These are phyloP conservation scores for Taphrina populina DNA, from an alignment of 1,139 yeast genomes.

Conservation along the genomic window DNA sequence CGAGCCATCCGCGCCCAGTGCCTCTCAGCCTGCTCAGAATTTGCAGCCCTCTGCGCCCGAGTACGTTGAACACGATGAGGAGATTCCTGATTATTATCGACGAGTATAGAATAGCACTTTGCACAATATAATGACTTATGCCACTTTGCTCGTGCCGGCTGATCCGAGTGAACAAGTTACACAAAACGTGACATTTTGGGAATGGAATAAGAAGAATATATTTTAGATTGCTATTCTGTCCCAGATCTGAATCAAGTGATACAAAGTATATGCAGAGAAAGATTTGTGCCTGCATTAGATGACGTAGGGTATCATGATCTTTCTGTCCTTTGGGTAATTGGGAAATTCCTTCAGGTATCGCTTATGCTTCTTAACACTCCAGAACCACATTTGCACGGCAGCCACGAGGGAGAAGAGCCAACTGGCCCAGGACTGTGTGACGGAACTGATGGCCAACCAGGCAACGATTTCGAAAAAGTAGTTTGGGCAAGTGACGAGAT, in stretches of 20 bases:
- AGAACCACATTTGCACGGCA: constrained; percentile 70
- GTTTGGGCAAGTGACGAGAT: constrained; percentile 63
- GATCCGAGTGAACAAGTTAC: too few relatives aligned
- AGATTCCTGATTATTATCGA: constrained; percentile 5
- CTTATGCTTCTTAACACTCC: constrained; percentile 75
- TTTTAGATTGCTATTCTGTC: too few relatives aligned
- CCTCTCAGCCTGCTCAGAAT: constrained; percentile 4
- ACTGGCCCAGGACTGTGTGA: constrained; percentile 62
- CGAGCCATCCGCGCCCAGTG: not conserved
- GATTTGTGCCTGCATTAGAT: too few relatives aligned
- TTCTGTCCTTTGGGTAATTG: constrained; percentile 70
- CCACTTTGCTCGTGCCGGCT: too few relatives aligned
- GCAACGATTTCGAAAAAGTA: constrained; percentile 80
- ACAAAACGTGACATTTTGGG: too few relatives aligned
- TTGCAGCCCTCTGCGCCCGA: not conserved
- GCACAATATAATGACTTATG: too few relatives aligned
- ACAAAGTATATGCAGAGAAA: too few relatives aligned
- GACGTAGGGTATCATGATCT: constrained; percentile 62
- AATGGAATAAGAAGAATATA: too few relatives aligned
- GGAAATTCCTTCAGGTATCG: constrained; percentile 70
- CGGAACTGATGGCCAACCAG: constrained; percentile 68
- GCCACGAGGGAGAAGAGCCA: constrained; percentile 69
- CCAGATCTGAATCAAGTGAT: too few relatives aligned
- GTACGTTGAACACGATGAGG: constrained; percentile 2
- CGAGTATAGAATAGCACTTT: too few relatives aligned